Evolutionary conservation across 192 early-diverging fungal genomes (phyloP).

Genomic region (Paraglomus brasilianum): DNA sequence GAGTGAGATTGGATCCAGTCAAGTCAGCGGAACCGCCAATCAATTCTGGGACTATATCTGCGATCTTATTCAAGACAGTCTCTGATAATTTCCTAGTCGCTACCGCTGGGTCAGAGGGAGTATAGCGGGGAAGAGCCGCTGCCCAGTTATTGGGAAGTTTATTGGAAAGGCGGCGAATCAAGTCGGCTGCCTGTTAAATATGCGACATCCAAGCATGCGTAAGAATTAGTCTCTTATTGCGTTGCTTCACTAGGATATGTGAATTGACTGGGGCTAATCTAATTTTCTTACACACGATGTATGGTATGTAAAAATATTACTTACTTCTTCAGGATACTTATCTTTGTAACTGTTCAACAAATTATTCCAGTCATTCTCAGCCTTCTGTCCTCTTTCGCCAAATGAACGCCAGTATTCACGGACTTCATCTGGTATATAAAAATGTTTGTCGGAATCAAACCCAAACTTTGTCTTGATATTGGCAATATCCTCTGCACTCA

Average conservation of each 20-base stretch:
- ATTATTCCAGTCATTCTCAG: slow-evolving; percentile 73
- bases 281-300: background rate
- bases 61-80: slow-evolving; percentile 77
- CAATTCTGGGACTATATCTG: slow-evolving; percentile 78
- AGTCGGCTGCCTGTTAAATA: slow-evolving; percentile 52
- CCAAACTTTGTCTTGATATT: slow-evolving; percentile 81
- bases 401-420: slow-evolving; percentile 52
- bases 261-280: too few species aligned
- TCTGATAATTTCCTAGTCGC: slow-evolving; percentile 92
- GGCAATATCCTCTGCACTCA: slow-evolving; percentile 76
- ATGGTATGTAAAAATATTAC: too few species aligned
- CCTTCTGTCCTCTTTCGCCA: slow-evolving; percentile 57
- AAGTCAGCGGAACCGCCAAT: slow-evolving; percentile 96
- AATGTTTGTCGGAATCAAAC: slow-evolving; percentile 74
- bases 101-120: slow-evolving; percentile 73
- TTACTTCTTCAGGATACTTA: slow-evolving; percentile 61
- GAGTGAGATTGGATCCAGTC: slow-evolving; percentile 93
- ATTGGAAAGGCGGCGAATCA: slow-evolving; percentile 72
- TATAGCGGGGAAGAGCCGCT: slow-evolving; percentile 73
- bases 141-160: slow-evolving; percentile 75
- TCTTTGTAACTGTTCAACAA: slow-evolving; percentile 68
- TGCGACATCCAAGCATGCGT: background rate
- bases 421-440: slow-evolving; percentile 71
- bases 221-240: too few species aligned
- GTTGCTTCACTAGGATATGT: too few species aligned